Evolutionary conservation across 139 green algal species (phyloP).

Genomic region (Chlorella ohadii): DNA sequence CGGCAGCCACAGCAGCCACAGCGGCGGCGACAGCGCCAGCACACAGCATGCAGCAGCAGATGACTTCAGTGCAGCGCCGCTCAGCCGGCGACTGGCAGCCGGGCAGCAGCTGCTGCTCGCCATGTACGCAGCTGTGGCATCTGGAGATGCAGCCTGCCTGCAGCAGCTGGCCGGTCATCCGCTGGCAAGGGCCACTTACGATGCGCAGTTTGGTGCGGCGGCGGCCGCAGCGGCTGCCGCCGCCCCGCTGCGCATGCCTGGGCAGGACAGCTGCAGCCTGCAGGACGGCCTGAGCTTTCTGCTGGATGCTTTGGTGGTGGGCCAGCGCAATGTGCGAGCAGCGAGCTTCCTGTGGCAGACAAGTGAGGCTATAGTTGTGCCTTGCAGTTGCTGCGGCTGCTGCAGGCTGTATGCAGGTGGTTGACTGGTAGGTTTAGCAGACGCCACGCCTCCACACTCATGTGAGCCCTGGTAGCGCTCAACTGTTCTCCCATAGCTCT

Average conservation of each 20-base stretch:
- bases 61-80: neutral
- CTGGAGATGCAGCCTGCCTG: neutral
- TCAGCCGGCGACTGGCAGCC: neutral
- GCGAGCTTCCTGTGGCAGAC: conserved; percentile 26
- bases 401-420: neutral
- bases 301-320: conserved; percentile 1
- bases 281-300: conserved; percentile 19
- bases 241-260: neutral
- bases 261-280: neutral
- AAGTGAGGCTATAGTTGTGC: neutral
- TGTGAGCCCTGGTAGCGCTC: too few relatives aligned
- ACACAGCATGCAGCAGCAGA: neutral
- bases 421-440: too few relatives aligned
- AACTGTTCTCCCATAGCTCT: too few relatives aligned
- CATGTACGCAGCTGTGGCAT: neutral
- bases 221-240: neutral
- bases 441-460: too few relatives aligned
- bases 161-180: neutral
- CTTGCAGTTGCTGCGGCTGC: neutral
- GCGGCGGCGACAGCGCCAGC: neutral
- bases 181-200: neutral
- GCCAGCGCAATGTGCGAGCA: neutral
- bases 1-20: neutral
- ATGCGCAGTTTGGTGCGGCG: neutral
- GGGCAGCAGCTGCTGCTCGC: conserved; percentile 5